Conservation (phyloP, 371 early-diverging fungal species). For the Dichotomocladium elegans region DNA sequence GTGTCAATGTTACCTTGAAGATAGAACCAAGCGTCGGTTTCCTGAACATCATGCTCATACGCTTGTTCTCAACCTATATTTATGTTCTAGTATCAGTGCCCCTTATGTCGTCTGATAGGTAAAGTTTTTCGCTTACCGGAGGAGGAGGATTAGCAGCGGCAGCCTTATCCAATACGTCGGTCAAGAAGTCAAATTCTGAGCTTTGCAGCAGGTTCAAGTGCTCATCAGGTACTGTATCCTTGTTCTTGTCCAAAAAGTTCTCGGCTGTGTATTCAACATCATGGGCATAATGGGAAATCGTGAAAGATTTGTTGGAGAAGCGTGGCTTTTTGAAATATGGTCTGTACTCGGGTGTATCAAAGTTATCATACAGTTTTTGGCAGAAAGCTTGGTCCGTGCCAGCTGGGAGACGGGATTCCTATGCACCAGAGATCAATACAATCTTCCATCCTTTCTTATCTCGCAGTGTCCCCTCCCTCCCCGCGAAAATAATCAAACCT, state of each 20-base stretch:
- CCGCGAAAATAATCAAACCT: no score
- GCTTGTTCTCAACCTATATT: constrained; percentile 29
- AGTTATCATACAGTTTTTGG: constrained; percentile 83
- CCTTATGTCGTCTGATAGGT: background rate
- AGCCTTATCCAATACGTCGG: constrained; percentile 65
- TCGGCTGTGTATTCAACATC: constrained; percentile 87
- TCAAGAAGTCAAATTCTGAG: constrained; percentile 70
- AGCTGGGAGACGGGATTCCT: constrained; percentile 86
- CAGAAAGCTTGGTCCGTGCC: constrained; percentile 81
- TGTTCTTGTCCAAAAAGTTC: constrained; percentile 98
- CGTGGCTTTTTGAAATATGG: constrained; percentile 88
- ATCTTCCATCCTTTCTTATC: constrained; percentile 14
- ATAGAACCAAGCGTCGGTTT: constrained; percentile 89
- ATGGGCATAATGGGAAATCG: constrained; percentile 89
- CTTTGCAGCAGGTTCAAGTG: constrained; percentile 70
- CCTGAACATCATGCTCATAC: constrained; percentile 50
- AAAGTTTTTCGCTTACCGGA: constrained; percentile 19
- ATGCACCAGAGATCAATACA: background rate
- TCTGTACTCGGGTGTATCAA: constrained; percentile 61
- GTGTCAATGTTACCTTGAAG: constrained; percentile 51
- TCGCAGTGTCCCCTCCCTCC: no score
- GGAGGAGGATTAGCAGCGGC: constrained; percentile 43
- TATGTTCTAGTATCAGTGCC: background rate
- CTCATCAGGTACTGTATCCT: constrained; percentile 96
- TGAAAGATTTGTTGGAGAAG: constrained; percentile 80